phyloP scores from a whole-genome alignment of 306 rosid species.

The Quercus dentata region DNA sequence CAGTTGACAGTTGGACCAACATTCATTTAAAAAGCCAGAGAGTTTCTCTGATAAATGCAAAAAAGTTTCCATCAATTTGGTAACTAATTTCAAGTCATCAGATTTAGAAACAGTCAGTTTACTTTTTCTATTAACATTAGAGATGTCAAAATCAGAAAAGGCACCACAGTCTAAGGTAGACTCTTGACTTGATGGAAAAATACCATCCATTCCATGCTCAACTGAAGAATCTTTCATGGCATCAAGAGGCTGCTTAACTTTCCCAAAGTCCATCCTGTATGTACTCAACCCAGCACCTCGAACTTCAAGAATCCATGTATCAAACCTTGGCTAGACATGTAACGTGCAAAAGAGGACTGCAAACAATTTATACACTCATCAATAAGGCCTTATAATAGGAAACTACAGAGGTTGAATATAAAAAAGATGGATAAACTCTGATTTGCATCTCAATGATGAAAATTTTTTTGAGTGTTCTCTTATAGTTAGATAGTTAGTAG shows the following conservation, averaged over 20 bases:
- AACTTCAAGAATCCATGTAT: slow-evolving; percentile 91
- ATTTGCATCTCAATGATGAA: neutral
- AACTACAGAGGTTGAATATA: neutral
- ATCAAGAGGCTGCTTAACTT: slow-evolving; percentile 14
- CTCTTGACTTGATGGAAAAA: slow-evolving; percentile 6
- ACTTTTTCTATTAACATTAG: slow-evolving; percentile 14
- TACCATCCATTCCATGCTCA: slow-evolving; percentile 8
- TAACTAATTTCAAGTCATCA: slow-evolving; percentile 19
- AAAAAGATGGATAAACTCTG: neutral
- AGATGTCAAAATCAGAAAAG: slow-evolving; percentile 23
- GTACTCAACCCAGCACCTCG: slow-evolving; percentile 87
- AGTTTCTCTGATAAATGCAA: slow-evolving; percentile 29
- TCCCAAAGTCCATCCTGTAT: slow-evolving; percentile 24
- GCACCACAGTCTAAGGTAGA: slow-evolving; percentile 17
- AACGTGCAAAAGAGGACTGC: slow-evolving; percentile 82
- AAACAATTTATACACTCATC: slow-evolving; percentile 18
- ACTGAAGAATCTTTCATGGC: slow-evolving; percentile 23
- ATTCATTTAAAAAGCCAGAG: slow-evolving; percentile 30
- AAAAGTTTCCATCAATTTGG: slow-evolving; percentile 27
- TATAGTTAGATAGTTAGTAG: neutral
- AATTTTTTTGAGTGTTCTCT: neutral
- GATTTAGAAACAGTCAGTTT: slow-evolving; percentile 8
- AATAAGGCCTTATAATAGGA: neutral
- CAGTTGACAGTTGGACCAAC: slow-evolving; percentile 24
- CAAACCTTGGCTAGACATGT: slow-evolving; percentile 83